Percentiles rank a stretch among this genome's conserved stretches.
Conservation (phyloP, 345 rosid species). For the Sapria himalayana region DNA sequence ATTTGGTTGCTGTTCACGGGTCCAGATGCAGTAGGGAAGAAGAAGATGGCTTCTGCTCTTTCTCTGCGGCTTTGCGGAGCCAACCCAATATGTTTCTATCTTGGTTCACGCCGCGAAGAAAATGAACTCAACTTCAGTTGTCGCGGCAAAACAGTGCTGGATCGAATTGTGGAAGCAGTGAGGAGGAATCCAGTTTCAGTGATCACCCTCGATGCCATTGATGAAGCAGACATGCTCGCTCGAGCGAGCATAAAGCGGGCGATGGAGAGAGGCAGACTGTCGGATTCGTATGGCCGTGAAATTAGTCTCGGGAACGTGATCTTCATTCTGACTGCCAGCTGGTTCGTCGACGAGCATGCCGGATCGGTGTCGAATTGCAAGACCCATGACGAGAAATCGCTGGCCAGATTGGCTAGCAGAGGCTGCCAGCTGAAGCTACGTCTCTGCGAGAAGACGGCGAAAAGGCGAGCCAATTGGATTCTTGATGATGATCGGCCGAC, state of each 20-base stretch:
- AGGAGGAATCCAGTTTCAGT: slow-evolving; percentile 69
- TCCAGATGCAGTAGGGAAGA: slow-evolving; percentile 75
- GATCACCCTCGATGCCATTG: slow-evolving; percentile 67
- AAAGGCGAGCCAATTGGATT: slow-evolving; percentile 63
- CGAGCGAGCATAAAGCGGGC: slow-evolving; percentile 65
- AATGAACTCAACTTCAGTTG: slow-evolving; percentile 20
- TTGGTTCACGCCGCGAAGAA: slow-evolving; percentile 32
- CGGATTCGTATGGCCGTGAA: slow-evolving; percentile 85
- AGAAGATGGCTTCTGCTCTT: slow-evolving; percentile 62
- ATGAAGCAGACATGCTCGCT: slow-evolving; percentile 53
- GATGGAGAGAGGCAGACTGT: slow-evolving; percentile 73
- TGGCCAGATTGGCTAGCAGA: slow-evolving; percentile 27
- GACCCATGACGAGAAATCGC: slow-evolving; percentile 42
- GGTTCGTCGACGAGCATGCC: slow-evolving; percentile 27
- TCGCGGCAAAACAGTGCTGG: slow-evolving; percentile 77
- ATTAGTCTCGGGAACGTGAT: slow-evolving; percentile 78
- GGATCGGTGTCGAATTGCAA: slow-evolving; percentile 13
- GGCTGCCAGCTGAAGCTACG: slow-evolving; percentile 58
- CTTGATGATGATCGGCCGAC: slow-evolving; percentile 22
- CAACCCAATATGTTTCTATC: slow-evolving; percentile 32
- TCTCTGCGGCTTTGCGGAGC: slow-evolving; percentile 37
- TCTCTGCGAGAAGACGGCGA: slow-evolving; percentile 32
- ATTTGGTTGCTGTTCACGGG: slow-evolving; percentile 73
- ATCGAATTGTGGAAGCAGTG: slow-evolving; percentile 63
- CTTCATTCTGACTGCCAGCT: slow-evolving; percentile 51